phyloP scores from a whole-genome alignment of 2,329 filamentous ascomycete genomes.

The Botryotinia narcissicola region DNA sequence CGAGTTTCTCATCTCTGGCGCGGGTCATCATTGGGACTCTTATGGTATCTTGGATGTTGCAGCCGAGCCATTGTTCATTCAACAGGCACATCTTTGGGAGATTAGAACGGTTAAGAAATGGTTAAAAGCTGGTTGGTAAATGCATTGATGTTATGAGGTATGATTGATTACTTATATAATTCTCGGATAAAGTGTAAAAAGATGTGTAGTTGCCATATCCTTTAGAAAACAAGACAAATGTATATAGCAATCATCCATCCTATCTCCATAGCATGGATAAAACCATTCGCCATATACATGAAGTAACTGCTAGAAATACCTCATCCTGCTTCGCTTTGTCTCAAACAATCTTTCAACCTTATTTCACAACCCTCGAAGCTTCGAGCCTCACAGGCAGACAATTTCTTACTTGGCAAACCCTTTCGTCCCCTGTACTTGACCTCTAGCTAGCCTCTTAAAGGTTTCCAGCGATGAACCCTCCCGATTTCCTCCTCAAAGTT shows the following conservation, averaged over 20 bases:
- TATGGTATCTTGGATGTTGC: conserved; percentile 37
- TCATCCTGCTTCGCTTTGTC: not conserved
- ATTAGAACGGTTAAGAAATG: conserved; percentile 46
- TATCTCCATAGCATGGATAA: not conserved
- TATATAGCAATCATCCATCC: not conserved
- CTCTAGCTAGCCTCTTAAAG: not conserved
- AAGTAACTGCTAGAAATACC: not conserved
- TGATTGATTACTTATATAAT: not conserved
- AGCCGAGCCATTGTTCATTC: conserved; percentile 50
- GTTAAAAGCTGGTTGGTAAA: conserved; percentile 31
- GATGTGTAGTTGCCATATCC: not conserved
- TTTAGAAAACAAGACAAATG: not conserved
- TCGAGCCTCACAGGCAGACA: not conserved
- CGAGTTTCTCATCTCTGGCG: conserved; percentile 49
- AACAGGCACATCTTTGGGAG: conserved; percentile 51
- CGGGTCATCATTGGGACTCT: conserved; percentile 51
- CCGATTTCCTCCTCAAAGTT: not conserved
- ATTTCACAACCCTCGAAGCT: not conserved
- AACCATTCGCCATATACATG: not conserved
- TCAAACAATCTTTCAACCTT: not conserved
- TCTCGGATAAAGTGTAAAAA: not conserved
- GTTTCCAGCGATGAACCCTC: not conserved
- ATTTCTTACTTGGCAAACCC: not conserved
- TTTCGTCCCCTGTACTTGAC: not conserved
- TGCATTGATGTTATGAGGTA: not conserved